Base-by-base conservation (phyloP, 305 asterid genomes). In the Rubia tinctorum region DNA sequence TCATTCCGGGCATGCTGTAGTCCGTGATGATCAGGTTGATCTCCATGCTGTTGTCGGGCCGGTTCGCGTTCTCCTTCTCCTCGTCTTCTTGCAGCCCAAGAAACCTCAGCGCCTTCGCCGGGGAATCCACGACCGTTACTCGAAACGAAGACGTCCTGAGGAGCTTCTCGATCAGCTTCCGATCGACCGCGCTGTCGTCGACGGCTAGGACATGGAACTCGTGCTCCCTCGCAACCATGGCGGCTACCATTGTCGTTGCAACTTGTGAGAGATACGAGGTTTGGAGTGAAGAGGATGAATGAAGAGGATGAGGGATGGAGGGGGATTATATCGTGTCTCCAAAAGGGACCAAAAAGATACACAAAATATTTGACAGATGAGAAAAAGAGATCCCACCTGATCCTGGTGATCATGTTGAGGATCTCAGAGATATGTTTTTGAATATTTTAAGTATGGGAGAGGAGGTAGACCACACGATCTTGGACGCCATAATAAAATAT, bases 81-180 rank as follows among this genome's bases (percentile, higher is more conserved):
- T 72, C 78, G 17, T 75, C 74, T 8, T 23, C 10, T 8, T 12
- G 30, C 40, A 76, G 72, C 0, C 86, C 86, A 64, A 83, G 71
- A 65, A 78, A 77, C 64, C 78, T 82, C 12, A 83, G 69, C 43
- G 86, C 86, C 55, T 83, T 83, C 7, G 45, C 78, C 22, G 75
- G 84, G n/a, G 84, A 83, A 78, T 80, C 86, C 45, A 83, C 86
- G 71, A 40, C 77, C 7, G 86, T 83, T 30, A 82, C 86, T 69
- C 80, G 82, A 68, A 75, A 83, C 61, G 79, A 83, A 13, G 84
- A 83, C 27, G 82, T 77, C 65, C 75, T 80, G 74, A 83, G 84
- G 62, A 83, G 84, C 45, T 81, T 80, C 66, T 83, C 84, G 59
- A 83, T 83, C 69, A 80, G 71, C 40, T 73, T 83, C 70, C 87